Base-by-base conservation (phyloP, 352 stramenopile species). In the Pythium brachiatum region DNA sequence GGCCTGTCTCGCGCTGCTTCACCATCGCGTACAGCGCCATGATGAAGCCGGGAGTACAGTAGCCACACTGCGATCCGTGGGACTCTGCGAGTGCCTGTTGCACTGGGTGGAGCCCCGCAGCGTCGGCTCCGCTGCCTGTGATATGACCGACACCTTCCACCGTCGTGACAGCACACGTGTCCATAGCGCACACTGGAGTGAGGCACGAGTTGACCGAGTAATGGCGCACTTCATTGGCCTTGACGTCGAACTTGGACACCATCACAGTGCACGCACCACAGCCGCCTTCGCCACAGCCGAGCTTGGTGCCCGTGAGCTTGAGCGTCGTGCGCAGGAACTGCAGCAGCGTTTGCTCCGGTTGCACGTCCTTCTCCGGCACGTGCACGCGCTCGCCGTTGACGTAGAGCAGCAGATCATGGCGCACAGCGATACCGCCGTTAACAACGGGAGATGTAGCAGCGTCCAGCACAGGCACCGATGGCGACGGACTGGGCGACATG, bases 211-310 rank as follows among this genome's bases (percentile, higher is more conserved):
- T 97, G 23, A 97, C 86, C 2, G 88, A 86, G 36, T 82, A 59
- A 51, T 96, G 86, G 29, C 72, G 72, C 64, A 92, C 75, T 23
- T 68, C 64, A 9, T 78, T 65, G 0, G 69, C 57, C 26, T 66
- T 54, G 8, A 76, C 60, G 61, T 92, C 77, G 41, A 82, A 86
- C 47, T 77, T 78, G 38, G 86, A 92, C 11, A 98, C 72, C 76
- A 98, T 97, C 47, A 99, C 95, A 7, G 92, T 99, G 68, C 96
- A 99, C 15, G 96, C 96, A 39, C 96, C 96, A 60, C 96, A 99
- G 32, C 96, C 96, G 36, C 96, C 96, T 66, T 99, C 96, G 1
- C 90, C 92, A 59, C 96, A 99, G 61, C 93, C 94, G 20, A 96
- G 76, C 60, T 96, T 97, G 2, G 87, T 94, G 57, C 85, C 87